These are phyloP conservation scores for Dendrobium huoshanense DNA, from an alignment of 106 monocot genomes.

Conservation along the genomic window DNA sequence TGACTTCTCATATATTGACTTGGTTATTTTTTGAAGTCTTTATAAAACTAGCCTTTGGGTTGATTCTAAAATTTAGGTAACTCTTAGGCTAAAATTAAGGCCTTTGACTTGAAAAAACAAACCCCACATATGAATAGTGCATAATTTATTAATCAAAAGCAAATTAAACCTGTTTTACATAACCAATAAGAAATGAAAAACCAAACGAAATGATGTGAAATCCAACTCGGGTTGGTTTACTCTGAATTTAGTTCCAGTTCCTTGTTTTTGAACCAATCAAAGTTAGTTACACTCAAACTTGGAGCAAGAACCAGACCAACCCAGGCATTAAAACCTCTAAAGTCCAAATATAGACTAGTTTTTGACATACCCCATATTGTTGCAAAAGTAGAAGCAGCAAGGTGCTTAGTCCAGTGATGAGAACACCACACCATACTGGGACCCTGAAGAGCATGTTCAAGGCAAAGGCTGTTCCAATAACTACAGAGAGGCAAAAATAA, in stretches of 20 bases:
- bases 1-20: neutral
- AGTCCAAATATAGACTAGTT: neutral
- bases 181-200: neutral
- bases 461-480: conserved; percentile 97
- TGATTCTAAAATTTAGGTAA: neutral
- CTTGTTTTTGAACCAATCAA: neutral
- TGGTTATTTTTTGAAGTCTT: neutral
- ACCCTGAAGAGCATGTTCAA: conserved; percentile 80
- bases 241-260: neutral
- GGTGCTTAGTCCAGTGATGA: conserved; percentile 84
- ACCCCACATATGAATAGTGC: neutral
- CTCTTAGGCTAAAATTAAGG: too few relatives aligned
- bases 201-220: neutral
- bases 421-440: conserved; percentile 93
- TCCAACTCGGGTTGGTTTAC: neutral
- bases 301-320: neutral
- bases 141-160: neutral
- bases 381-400: conserved; percentile 75
- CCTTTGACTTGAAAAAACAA: neutral
- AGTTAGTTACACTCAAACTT: neutral
- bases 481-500: conserved; percentile 29
- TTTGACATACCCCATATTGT: conserved; percentile 84
- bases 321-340: neutral
- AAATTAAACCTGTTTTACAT: neutral
- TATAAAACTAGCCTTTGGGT: neutral